Evolutionary conservation across 179 eudicot species (phyloP), one percentile per base, ranked within the genome.

Genomic region (Gypsophila paniculata): DNA sequence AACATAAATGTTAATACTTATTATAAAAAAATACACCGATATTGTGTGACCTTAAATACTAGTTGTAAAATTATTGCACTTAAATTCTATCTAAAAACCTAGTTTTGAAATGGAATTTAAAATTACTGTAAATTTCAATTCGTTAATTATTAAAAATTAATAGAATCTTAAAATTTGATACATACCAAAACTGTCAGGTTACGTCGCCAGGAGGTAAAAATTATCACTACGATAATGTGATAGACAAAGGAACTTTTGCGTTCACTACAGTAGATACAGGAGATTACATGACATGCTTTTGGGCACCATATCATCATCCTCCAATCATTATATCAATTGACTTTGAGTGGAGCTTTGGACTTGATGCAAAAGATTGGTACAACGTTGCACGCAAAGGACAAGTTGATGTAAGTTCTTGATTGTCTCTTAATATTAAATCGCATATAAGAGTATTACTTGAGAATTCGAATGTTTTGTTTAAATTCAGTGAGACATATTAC

Each of bases 341-440:
- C 1, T 83, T 90, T 42, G 95, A 88, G 7, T 92, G 96, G 96
- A 86, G 72, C 38, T 70, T 83, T 10, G 95, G 96, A 15, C 66
- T 90, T 65, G 88, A 85, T 64, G 85, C 92, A 2, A 82, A 74
- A 61, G 90, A 87, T 74, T 93, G 90, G 96, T 80, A 86, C 21
- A 87, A 82, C 14, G 79, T 93, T 65, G 98, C 98, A 51, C 90
- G 86, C 63, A 93, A 86, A 78, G 96, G 90, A 18, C 82, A 87
- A 14, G 72, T 93, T 66, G 93, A 91, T 65, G 96, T 91, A 64
- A 81, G 87, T 74, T 58, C 6, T 7, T 12, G 15, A 14, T 49
- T 32, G 25, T 1, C 26, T 26, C 19, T 49, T 8, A 8, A 29
- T 29, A 29, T 29, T 39, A n/a, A n/a, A 39, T 5, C 44, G 44